Percentiles rank a stretch among this genome's conserved stretches.
Conservation (phyloP, 768 basidiomycete genomes). For the Xerocomellus dryophilus region DNA sequence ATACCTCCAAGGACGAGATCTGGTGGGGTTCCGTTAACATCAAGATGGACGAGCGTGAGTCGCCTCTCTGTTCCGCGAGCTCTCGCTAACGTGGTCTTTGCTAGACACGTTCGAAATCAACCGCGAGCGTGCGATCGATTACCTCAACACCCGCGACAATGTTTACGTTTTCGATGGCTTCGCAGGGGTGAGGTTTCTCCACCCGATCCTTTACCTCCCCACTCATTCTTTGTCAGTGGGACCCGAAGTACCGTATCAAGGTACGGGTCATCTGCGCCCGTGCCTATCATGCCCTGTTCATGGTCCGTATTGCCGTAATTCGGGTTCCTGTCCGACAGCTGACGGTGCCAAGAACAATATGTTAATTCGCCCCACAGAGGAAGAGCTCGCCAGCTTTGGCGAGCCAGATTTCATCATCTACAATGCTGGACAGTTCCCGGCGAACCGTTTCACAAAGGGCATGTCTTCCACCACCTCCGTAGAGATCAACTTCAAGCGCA, state of each 20-base stretch:
- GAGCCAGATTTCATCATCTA: slow-evolving; percentile 99
- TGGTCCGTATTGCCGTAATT: slow-evolving; percentile 54
- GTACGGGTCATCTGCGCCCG: slow-evolving; percentile 98
- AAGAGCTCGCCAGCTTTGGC: slow-evolving; percentile 91
- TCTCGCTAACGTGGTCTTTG: slow-evolving; percentile 3
- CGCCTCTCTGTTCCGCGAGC: not conserved
- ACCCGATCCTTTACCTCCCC: not conserved
- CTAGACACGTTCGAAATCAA: slow-evolving; percentile 99
- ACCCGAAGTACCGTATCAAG: slow-evolving; percentile 99
- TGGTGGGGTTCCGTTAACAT: slow-evolving; percentile 99
- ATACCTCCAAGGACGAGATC: slow-evolving; percentile 92
- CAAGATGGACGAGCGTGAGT: slow-evolving; percentile 93
- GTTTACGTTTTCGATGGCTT: slow-evolving; percentile 98
- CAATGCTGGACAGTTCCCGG: slow-evolving; percentile 99
- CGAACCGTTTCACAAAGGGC: slow-evolving; percentile 99
- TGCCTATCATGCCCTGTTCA: slow-evolving; percentile 98
- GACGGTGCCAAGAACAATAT: slow-evolving; percentile 77
- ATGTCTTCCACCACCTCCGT: slow-evolving; percentile 99
- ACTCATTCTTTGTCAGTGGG: slow-evolving; percentile 59
- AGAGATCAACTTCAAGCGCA: slow-evolving; percentile 99
- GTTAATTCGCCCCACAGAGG: slow-evolving; percentile 96
- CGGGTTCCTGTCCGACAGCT: slow-evolving; percentile 4
- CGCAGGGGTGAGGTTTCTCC: slow-evolving; percentile 62
- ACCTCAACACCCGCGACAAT: slow-evolving; percentile 96
- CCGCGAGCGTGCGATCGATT: slow-evolving; percentile 98